Evolutionary conservation across 108 stramenopile genomes (phyloP).

Genomic region (Cyclostephanos tholiformis): DNA sequence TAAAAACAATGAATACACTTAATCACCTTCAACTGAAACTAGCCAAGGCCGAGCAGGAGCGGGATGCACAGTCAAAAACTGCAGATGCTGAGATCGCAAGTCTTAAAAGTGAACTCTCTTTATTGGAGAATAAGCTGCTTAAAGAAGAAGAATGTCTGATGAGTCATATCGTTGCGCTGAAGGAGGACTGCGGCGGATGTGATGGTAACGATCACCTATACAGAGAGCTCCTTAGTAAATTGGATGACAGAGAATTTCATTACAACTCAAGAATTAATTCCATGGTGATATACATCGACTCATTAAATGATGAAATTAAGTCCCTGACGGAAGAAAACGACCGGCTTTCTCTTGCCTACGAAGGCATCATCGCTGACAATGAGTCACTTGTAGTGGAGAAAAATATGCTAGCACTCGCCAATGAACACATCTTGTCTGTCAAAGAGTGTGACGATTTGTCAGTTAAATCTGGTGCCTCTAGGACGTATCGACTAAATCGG

Average conservation of each 20-base stretch:
- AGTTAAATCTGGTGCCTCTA: slow-evolving; percentile 17
- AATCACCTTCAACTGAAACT: slow-evolving; percentile 34
- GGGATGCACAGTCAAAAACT: slow-evolving; percentile 12
- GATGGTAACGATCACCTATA: slow-evolving; percentile 9
- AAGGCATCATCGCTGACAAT: slow-evolving; percentile 8
- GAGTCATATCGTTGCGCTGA: slow-evolving; percentile 37
- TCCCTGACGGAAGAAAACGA: background rate
- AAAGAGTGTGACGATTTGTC: slow-evolving; percentile 34
- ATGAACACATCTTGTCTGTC: slow-evolving; percentile 3
- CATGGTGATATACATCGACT: slow-evolving; percentile 1
- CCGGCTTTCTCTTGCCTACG: slow-evolving; percentile 9
- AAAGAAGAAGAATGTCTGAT: slow-evolving; percentile 13
- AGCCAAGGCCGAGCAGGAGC: slow-evolving; percentile 24
- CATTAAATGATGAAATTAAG: slow-evolving; percentile 17
- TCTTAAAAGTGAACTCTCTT: slow-evolving; percentile 8
- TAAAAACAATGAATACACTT: slow-evolving; percentile 15
- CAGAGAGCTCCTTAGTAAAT: slow-evolving; percentile 36
- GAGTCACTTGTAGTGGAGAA: slow-evolving; percentile 3
- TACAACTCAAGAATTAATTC: slow-evolving; percentile 18
- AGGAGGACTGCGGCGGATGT: slow-evolving; percentile 24
- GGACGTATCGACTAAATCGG: slow-evolving; percentile 18
- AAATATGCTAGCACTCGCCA: background rate
- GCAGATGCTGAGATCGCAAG: slow-evolving; percentile 16
- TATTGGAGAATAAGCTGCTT: slow-evolving; percentile 5
- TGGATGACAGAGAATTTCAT: slow-evolving; percentile 35